Conservation (phyloP, 1,139 yeast genomes). For the Saccharomycopsis crataegensis region DNA sequence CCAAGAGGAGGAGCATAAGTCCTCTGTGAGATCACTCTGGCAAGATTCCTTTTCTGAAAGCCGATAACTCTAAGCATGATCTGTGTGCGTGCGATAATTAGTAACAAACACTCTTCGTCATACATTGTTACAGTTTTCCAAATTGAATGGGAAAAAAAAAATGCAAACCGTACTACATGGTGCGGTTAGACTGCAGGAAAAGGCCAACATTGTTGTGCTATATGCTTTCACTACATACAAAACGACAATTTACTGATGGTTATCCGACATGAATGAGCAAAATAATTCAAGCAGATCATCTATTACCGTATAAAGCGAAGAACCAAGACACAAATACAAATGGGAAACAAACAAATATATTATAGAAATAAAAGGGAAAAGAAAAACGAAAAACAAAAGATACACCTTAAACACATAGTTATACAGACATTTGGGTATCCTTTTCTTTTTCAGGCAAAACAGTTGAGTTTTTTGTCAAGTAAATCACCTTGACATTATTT, state of each 20-base stretch:
- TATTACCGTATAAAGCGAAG: background rate
- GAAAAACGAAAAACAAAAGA: background rate
- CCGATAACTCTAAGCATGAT: too few species aligned
- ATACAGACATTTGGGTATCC: background rate
- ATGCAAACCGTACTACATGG: background rate
- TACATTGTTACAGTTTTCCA: background rate
- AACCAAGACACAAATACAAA: background rate
- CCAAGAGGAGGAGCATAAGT: background rate
- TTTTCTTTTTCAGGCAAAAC: background rate
- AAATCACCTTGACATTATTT: conserved; percentile 43
- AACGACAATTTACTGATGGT: too few species aligned
- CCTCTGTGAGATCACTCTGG: background rate
- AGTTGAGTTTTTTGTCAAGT: conserved; percentile 25
- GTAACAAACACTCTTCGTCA: too few species aligned
- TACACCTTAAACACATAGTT: background rate
- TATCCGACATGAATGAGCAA: too few species aligned
- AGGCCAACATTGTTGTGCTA: too few species aligned
- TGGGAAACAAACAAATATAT: conserved; percentile 1
- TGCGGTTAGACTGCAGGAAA: too few species aligned
- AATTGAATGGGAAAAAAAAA: background rate
- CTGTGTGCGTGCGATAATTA: too few species aligned
- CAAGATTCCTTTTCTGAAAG: too few species aligned
- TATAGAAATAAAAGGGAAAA: background rate
- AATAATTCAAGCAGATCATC: too few species aligned
- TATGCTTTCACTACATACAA: too few species aligned